A percentile compares a stretch with the other conserved stretches of the same genome.
These are phyloP conservation scores for Epichloe gansuensis DNA, from an alignment of 2,329 filamentous ascomycete genomes.

Conservation along the genomic window DNA sequence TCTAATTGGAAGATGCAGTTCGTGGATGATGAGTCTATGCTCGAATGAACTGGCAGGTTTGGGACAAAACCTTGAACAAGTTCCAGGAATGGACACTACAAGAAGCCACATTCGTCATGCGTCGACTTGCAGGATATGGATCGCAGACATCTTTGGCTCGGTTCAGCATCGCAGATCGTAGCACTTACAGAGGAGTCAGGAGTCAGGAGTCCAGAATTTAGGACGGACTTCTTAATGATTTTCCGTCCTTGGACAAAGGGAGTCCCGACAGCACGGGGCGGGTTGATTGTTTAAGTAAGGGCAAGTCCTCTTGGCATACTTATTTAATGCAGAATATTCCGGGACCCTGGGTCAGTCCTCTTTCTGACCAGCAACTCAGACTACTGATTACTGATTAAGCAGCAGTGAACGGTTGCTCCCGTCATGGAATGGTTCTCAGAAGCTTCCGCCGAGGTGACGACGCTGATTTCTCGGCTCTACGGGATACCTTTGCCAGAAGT, in stretches of 20 bases:
- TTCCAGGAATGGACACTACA: neutral
- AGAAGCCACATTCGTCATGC: neutral
- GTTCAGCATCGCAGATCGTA: neutral
- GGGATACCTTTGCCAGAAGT: neutral
- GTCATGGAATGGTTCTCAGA: neutral
- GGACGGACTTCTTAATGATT: no score
- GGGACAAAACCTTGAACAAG: neutral
- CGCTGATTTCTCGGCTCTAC: neutral
- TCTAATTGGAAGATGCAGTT: neutral
- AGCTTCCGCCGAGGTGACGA: neutral
- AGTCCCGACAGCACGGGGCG: neutral
- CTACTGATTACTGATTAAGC: neutral
- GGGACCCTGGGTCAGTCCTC: no score
- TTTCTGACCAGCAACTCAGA: no score
- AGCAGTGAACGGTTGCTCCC: neutral
- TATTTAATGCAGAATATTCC: neutral
- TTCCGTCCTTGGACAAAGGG: neutral
- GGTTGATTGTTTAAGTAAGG: neutral
- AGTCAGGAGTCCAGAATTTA: no score
- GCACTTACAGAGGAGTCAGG: no score
- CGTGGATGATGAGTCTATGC: neutral
- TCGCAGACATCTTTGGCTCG: neutral
- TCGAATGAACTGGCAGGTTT: neutral
- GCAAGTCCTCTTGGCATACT: neutral
- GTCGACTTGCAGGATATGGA: neutral